Conservation (phyloP, 495 filamentous ascomycete species). For the Aspergillus taichungensis region DNA sequence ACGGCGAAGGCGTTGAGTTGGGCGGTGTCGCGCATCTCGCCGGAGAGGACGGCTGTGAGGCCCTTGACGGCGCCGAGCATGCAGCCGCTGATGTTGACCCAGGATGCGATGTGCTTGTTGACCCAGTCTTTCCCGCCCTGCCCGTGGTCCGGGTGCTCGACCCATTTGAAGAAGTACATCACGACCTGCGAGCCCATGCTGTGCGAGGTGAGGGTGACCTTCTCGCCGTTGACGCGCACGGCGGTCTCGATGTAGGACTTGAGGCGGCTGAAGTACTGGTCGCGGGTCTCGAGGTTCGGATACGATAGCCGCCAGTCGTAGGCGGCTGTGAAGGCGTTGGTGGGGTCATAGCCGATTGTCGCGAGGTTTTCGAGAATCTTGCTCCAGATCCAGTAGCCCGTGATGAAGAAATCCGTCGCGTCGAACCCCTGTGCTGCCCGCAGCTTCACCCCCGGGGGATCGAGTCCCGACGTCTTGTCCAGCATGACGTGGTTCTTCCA, state of each 20-base stretch:
- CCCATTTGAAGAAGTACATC: slow-evolving; percentile 98
- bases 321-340: slow-evolving; percentile 87
- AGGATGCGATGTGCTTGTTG: slow-evolving; percentile 78
- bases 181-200: slow-evolving; percentile 96
- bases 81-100: slow-evolving; percentile 97
- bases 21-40: slow-evolving; percentile 97
- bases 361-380: slow-evolving; percentile 97
- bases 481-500: slow-evolving; percentile 98
- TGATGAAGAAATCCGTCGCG: slow-evolving; percentile 83
- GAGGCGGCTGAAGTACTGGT: slow-evolving; percentile 86
- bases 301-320: slow-evolving; percentile 99
- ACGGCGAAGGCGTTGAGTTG: slow-evolving; percentile 97
- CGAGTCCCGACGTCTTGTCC: slow-evolving; percentile 81
- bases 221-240: slow-evolving; percentile 56
- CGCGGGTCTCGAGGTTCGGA: slow-evolving; percentile 74
- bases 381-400: slow-evolving; percentile 97
- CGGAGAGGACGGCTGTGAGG: slow-evolving; percentile 80
- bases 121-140: slow-evolving; percentile 84
- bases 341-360: slow-evolving; percentile 91
- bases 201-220: slow-evolving; percentile 83
- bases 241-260: slow-evolving; percentile 86
- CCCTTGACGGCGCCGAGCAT: slow-evolving; percentile 96
- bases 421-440: slow-evolving; percentile 96
- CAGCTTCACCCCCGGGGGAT: slow-evolving; percentile 87
- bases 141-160: slow-evolving; percentile 69